Conservation (phyloP, 2,329 filamentous ascomycete genomes). For the Cladophialophora bantiana region DNA sequence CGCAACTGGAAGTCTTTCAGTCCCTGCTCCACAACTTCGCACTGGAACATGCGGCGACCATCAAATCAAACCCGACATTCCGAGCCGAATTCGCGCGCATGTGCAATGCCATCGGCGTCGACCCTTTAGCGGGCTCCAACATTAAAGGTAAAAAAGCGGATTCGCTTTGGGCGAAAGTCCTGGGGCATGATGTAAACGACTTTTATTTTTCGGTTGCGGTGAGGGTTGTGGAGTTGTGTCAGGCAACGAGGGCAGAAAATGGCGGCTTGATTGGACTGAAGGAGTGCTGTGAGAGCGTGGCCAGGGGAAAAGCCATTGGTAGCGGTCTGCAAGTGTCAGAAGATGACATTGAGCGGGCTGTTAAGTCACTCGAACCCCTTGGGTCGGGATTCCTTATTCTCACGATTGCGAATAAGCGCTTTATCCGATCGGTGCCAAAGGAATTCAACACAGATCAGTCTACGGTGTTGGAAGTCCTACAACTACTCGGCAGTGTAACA, state of each 20-base stretch:
- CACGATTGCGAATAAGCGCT: constrained; percentile 80
- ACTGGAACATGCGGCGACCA: constrained; percentile 91
- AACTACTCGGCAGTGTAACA: constrained; percentile 87
- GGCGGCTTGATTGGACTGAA: constrained; percentile 86
- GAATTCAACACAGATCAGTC: constrained; percentile 95
- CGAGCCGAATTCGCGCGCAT: constrained; percentile 97
- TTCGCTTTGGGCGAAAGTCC: constrained; percentile 89
- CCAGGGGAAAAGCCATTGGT: constrained; percentile 75
- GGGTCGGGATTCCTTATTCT: constrained; percentile 88
- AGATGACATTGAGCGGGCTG: constrained; percentile 90
- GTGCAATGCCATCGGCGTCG: constrained; percentile 96
- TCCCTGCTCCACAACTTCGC: constrained; percentile 94
- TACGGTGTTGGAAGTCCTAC: constrained; percentile 87
- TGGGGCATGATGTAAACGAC: constrained; percentile 91
- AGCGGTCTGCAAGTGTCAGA: constrained; percentile 79
- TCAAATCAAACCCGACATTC: constrained; percentile 92
- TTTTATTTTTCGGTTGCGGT: constrained; percentile 99
- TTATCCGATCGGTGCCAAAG: constrained; percentile 91
- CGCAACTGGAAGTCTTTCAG: constrained; percentile 94
- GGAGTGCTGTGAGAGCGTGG: constrained; percentile 79
- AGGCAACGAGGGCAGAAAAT: constrained; percentile 85
- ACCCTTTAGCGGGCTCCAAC: constrained; percentile 79
- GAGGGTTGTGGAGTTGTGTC: constrained; percentile 91
- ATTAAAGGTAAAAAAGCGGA: constrained; percentile 61
- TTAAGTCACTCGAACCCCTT: constrained; percentile 83